Evolutionary conservation across 164 flowering plant species (phyloP).

Genomic region (Platanus orientalis): DNA sequence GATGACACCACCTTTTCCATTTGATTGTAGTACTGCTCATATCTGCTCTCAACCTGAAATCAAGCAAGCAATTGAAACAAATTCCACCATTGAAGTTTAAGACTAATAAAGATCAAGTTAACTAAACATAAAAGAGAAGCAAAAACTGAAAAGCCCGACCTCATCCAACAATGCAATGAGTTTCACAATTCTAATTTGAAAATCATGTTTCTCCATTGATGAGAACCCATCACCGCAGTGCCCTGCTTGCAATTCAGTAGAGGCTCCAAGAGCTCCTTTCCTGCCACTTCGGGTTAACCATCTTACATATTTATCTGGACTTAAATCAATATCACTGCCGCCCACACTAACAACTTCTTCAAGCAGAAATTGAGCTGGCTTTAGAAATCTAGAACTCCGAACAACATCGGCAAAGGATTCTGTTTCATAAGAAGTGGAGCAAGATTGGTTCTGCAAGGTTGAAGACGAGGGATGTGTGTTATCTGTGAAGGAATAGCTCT

Average conservation of each 20-base stretch:
- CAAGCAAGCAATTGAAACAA: background rate
- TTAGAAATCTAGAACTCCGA: slow-evolving; percentile 51
- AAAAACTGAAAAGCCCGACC: slow-evolving; percentile 27
- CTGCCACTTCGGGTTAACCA: slow-evolving; percentile 26
- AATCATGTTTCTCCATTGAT: slow-evolving; percentile 40
- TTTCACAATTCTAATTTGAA: slow-evolving; percentile 43
- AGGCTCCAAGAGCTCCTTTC: slow-evolving; percentile 30
- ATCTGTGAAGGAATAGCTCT: slow-evolving; percentile 20
- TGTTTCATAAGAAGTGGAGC: slow-evolving; percentile 29
- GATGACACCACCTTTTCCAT: slow-evolving; percentile 68
- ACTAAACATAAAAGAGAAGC: background rate
- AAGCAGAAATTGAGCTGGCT: slow-evolving; percentile 59
- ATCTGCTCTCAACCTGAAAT: slow-evolving; percentile 69
- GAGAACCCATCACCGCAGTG: slow-evolving; percentile 28
- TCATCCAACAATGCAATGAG: slow-evolving; percentile 64
- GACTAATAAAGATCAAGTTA: too few species aligned
- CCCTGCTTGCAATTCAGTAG: slow-evolving; percentile 49
- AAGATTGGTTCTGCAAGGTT: slow-evolving; percentile 21
- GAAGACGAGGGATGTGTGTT: slow-evolving; percentile 28
- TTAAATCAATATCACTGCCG: slow-evolving; percentile 32
- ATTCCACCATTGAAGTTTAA: background rate
- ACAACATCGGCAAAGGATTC: slow-evolving; percentile 28
- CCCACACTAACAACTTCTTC: slow-evolving; percentile 55
- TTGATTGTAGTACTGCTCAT: slow-evolving; percentile 59
- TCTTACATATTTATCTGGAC: slow-evolving; percentile 30